A percentile compares a stretch with the other conserved stretches of the same genome.
These are phyloP conservation scores for barrel medic (Medicago truncatula) DNA, from an alignment of 306 rosid genomes.

Conservation along the genomic window MtrunA17r5.0-ANR NC_053044.1:42927001-42927500, in stretches of 20 bases:
- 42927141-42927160: conserved; percentile 14
- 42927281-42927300: background rate
- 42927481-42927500: conserved; percentile 28
- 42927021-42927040: background rate
- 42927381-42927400: no score
- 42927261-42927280: no score
- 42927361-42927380: conserved; percentile 2
- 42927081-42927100: background rate
- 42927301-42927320: background rate
- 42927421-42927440: background rate
- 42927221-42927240: background rate
- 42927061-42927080: conserved; percentile 28
- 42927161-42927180: conserved; percentile 18
- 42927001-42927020: conserved; percentile 7
- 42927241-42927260: background rate
- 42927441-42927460: conserved; percentile 5
- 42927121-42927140: background rate
- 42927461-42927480: background rate
- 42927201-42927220: background rate
- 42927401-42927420: background rate
- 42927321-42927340: background rate
- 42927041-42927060: background rate
- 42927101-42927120: background rate
- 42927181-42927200: conserved; percentile 31
- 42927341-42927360: conserved; percentile 4